Base-by-base conservation (phyloP, 495 filamentous ascomycete genomes). In the Penicillium turbatum region DNA sequence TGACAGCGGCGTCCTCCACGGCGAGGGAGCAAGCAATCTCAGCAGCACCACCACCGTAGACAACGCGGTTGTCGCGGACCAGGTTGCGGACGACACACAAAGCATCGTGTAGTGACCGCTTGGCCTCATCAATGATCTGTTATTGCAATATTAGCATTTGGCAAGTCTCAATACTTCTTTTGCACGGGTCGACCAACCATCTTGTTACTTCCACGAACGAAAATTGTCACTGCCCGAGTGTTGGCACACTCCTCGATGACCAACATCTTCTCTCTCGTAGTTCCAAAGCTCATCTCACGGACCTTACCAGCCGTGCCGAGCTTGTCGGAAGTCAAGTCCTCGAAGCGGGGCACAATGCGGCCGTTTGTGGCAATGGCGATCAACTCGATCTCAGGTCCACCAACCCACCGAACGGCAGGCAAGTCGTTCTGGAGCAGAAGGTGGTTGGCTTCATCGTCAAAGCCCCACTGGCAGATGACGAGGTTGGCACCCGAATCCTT, bases 161-260 rank as follows among this genome's bases (percentile, higher is more conserved):
- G 53, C 16, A 49, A 6, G 13, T 19, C n/a, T n/a, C 15, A 3
- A 26, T 29, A 3, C 6, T 31, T 12, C 30, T 19, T n/a, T 9
- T 48, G 5, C 13, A 10, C 15, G 41, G 2, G 1, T 38, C 40
- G 55, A 69, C 78, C 64, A 66, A 92, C 90, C 93, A 99, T 99
- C 81, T 97, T 99, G 81, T 99, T 99, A 78, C 90, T 95, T 60
- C 93, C 93, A 68, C 93, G 79, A 41, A 99, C 86, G 67, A 99
- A 99, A 38, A 93, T 83, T 0, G 93, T 99, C 41, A 97, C 93
- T 27, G 93, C 93, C 54, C 93, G 82, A 44, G 90, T 96, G 77
- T 99, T 97, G 67, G 95, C 93, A 64, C 93, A 97, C 73, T 97
- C 93, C 72, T 99, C 93, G 63, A 99, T 97, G 48, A 99, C 88